Conservation (phyloP, 2,329 filamentous ascomycete genomes). For the Claviceps citrina region DNA sequence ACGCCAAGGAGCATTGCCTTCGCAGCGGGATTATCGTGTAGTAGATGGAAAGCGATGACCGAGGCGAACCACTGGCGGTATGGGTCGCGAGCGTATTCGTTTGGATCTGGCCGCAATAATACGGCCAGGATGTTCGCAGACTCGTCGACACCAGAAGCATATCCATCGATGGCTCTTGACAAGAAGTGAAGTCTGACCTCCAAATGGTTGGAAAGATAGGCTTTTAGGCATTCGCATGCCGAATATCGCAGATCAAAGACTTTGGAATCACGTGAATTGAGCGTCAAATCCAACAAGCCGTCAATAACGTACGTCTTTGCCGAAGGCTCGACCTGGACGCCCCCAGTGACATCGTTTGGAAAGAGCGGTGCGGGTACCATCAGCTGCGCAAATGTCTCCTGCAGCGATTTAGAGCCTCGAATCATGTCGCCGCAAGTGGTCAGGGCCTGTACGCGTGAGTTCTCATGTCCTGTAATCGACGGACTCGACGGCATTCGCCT, state of each 20-base stretch:
- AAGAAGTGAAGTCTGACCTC: constrained; percentile 78
- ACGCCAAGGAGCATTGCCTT: constrained; percentile 70
- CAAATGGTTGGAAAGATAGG: constrained; percentile 72
- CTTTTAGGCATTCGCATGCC: constrained; percentile 79
- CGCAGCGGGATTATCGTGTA: constrained; percentile 64
- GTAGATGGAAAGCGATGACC: constrained; percentile 69
- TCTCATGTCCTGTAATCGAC: constrained; percentile 1
- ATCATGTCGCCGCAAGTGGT: constrained; percentile 80
- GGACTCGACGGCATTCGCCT: constrained; percentile 11
- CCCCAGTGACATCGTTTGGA: constrained; percentile 17
- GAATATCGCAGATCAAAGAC: constrained; percentile 70
- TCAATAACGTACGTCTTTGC: constrained; percentile 78
- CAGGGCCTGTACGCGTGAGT: constrained; percentile 43
- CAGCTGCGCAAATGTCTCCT: constrained; percentile 79
- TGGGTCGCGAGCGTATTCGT: constrained; percentile 53
- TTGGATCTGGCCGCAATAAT: constrained; percentile 51
- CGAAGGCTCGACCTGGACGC: constrained; percentile 31
- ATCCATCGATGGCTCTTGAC: constrained; percentile 74
- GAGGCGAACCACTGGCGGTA: constrained; percentile 85
- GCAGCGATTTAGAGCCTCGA: constrained; percentile 59
- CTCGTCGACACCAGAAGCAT: constrained; percentile 61
- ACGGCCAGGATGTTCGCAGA: constrained; percentile 80
- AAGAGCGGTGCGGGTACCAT: constrained; percentile 52
- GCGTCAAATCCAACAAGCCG: constrained; percentile 67
- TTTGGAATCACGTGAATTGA: constrained; percentile 50